phyloP scores from a whole-genome alignment of 208 protist species.

The Histomonas meleagridis region DNA sequence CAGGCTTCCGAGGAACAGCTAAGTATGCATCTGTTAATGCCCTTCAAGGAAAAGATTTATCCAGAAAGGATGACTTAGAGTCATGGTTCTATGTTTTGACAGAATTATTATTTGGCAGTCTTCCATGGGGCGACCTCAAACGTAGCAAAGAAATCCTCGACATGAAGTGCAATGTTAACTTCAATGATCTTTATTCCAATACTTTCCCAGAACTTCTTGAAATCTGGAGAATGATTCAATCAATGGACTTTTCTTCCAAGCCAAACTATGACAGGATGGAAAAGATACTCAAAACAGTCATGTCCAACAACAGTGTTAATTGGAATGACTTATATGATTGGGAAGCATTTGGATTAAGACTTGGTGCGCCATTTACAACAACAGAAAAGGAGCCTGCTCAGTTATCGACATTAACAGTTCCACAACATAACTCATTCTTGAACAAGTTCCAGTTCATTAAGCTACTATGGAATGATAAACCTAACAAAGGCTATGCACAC shows the following conservation, averaged over 20 bases:
- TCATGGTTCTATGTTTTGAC: conserved; percentile 91
- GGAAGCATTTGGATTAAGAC: too few species aligned
- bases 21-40: conserved; percentile 97
- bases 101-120: conserved; percentile 88
- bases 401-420: too few species aligned
- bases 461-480: too few species aligned
- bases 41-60: conserved; percentile 90
- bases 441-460: too few species aligned
- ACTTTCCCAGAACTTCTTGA: neutral
- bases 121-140: conserved; percentile 71
- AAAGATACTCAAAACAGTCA: neutral
- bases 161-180: neutral
- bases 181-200: neutral
- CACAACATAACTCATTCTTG: too few species aligned
- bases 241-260: neutral
- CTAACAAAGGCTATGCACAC: too few species aligned
- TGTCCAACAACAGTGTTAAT: neutral
- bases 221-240: neutral
- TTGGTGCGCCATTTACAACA: too few species aligned
- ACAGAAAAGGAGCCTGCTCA: too few species aligned
- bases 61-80: conserved; percentile 63
- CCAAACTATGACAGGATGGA: neutral
- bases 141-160: neutral
- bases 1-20: conserved; percentile 72
- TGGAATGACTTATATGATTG: neutral